Evolutionary conservation across 371 early-diverging fungal species (phyloP), one percentile per base, ranked within the genome.

Genomic region (Apophysomyces ossiformis): DNA sequence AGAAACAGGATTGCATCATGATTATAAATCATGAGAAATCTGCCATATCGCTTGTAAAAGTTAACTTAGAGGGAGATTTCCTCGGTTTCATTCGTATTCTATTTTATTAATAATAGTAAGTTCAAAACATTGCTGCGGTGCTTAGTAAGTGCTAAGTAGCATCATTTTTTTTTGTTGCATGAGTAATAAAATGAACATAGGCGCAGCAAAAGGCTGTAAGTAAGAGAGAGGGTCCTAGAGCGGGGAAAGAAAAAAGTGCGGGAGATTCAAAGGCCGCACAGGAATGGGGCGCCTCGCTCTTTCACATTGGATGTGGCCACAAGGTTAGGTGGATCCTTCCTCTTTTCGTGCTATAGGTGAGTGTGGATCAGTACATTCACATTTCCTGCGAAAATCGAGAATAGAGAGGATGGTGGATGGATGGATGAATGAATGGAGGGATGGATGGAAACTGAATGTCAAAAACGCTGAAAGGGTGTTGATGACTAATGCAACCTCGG

Each of bases 331-430:
- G 54, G 5, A 50, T 50, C 54, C 54, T 21, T 5, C 32, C 54
- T 50, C 54, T 50, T 50, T 50, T 50, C 54, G 54, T 50, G 54
- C 54, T 21, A 50, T 21, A 21, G 54, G 54, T 50, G 54, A 50
- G 54, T 50, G 32, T 50, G 54, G 54, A 50, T 16, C n/a, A 21
- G 21, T 50, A 9, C 18, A 26, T 3, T 3, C 32, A 26, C 32
- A 18, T 50, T 50, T 50, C 9, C 21, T 16, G 21, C 9, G 21
- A 21, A 21, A 26, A 21, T 9, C 16, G 11, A 50, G 21, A 50
- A 21, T 26, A 21, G 8, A 8, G 13, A 13, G 11, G 41, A 41
- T 41, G 21, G 21, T 21, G 54, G 21, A 32, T 50, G 54, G 54
- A 50, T 50, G 54, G 21, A 50, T 32, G 32, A 26, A 2, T 50